phyloP scores from a whole-genome alignment of 1,284 basidiomycete species.

The Austroboletus olivaceoglutinosus region DNA sequence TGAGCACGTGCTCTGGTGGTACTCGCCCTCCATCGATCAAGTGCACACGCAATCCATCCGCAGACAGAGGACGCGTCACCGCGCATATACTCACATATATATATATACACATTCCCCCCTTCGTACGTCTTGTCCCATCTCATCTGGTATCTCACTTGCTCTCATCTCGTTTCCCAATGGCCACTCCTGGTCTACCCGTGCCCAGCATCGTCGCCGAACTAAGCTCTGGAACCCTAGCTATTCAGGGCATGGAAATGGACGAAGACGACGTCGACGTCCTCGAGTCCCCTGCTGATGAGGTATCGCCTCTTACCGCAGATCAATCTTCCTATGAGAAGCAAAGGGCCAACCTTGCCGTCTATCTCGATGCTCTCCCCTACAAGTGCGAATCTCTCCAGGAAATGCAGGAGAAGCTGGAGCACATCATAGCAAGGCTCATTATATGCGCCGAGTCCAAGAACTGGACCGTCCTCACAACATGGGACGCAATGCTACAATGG shows the following conservation, averaged over 20 bases:
- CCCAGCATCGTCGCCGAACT: conserved; percentile 32
- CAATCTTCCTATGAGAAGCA: conserved; percentile 51
- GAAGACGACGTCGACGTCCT: conserved; percentile 34
- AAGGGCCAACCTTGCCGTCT: conserved; percentile 55
- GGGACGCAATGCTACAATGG: conserved; percentile 75
- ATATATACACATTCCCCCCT: conserved; percentile 2
- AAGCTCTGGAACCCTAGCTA: conserved; percentile 24
- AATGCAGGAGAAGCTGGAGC: conserved; percentile 74
- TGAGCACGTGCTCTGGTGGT: conserved; percentile 17
- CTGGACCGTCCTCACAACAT: conserved; percentile 65
- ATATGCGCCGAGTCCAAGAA: conserved; percentile 77
- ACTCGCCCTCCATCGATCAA: background rate
- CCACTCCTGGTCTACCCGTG: conserved; percentile 19
- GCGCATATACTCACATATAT: conserved; percentile 9
- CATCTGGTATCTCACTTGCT: conserved; percentile 11
- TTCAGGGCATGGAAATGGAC: conserved; percentile 33
- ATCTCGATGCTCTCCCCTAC: conserved; percentile 74
- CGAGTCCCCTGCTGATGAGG: conserved; percentile 32
- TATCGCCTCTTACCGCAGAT: conserved; percentile 19
- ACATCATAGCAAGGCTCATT: conserved; percentile 70
- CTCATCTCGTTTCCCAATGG: conserved; percentile 26
- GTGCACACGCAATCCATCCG: conserved; percentile 15
- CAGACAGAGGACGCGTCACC: conserved; percentile 31
- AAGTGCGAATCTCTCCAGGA: conserved; percentile 71
- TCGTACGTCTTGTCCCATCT: conserved; percentile 30